These are phyloP conservation scores for Tricholoma saponaceum DNA, from an alignment of 768 basidiomycete species.

Conservation along the genomic window DNA sequence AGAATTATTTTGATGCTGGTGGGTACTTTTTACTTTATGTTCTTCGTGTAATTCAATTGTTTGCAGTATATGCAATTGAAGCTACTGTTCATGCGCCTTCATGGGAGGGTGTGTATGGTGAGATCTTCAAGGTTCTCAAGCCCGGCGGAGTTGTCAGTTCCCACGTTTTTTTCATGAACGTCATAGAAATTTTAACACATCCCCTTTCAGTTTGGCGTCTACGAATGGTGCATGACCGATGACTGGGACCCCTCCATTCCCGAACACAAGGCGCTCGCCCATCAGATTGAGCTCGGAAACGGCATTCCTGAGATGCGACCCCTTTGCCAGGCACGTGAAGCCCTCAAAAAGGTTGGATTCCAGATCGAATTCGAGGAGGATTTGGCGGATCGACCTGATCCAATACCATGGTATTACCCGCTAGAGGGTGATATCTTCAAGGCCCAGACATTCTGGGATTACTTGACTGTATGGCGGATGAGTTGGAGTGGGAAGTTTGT, in stretches of 20 bases:
- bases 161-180: not conserved
- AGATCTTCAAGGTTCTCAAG: conserved; percentile 92
- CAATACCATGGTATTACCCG: conserved; percentile 92
- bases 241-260: conserved; percentile 83
- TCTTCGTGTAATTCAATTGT: conserved; percentile 1
- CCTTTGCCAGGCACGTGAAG: conserved; percentile 62
- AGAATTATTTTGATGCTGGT: conserved; percentile 94
- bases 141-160: conserved; percentile 88
- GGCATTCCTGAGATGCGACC: conserved; percentile 98
- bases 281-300: conserved; percentile 90
- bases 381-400: conserved; percentile 78
- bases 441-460: conserved; percentile 93
- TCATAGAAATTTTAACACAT: conserved; percentile 1
- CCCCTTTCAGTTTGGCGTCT: conserved; percentile 79
- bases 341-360: conserved; percentile 82
- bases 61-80: conserved; percentile 90
- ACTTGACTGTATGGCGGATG: conserved; percentile 84
- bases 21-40: conserved; percentile 13
- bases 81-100: conserved; percentile 95
- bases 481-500: conserved; percentile 83
- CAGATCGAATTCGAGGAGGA: conserved; percentile 89
- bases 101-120: conserved; percentile 92
- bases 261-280: conserved; percentile 85
- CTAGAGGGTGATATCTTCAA: conserved; percentile 91
- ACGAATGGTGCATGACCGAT: conserved; percentile 99